These are phyloP conservation scores for Tulasnella sp. DNA, from an alignment of 768 basidiomycete species.

Conservation along the genomic window DNA sequence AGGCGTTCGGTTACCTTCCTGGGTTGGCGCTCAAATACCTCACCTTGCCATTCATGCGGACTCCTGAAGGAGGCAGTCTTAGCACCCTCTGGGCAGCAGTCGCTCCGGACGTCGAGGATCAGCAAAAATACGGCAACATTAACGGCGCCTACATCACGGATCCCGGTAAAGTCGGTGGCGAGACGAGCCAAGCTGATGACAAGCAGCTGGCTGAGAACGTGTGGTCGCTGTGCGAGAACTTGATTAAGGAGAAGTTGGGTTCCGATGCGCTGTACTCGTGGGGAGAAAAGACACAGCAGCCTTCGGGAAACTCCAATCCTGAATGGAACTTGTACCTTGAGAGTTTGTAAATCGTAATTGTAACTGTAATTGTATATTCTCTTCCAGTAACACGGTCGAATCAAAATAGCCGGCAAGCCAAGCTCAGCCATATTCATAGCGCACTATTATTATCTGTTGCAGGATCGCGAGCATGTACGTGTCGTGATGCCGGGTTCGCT, in stretches of 20 bases:
- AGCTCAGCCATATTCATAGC: too few species aligned
- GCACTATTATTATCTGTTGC: too few species aligned
- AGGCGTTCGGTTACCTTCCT: slow-evolving; percentile 28
- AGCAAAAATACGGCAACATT: not conserved
- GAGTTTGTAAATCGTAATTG: too few species aligned
- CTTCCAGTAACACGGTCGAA: too few species aligned
- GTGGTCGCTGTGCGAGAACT: slow-evolving; percentile 22
- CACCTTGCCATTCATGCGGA: slow-evolving; percentile 30
- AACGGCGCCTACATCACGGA: slow-evolving; percentile 32
- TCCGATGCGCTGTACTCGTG: slow-evolving; percentile 30
- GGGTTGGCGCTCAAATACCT: slow-evolving; percentile 25
- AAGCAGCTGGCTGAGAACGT: slow-evolving; percentile 30
- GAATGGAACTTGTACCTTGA: too few species aligned
- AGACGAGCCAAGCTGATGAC: slow-evolving; percentile 32
- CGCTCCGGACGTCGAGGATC: slow-evolving; percentile 22
- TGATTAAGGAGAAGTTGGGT: slow-evolving; percentile 32
- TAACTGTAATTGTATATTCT: too few species aligned
- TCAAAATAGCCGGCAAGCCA: too few species aligned
- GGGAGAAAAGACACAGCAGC: not conserved
- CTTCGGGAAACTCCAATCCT: too few species aligned
- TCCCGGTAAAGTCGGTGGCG: slow-evolving; percentile 32
- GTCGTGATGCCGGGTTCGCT: too few species aligned
- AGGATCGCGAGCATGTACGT: too few species aligned
- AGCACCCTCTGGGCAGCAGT: slow-evolving; percentile 34
- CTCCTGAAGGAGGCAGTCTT: slow-evolving; percentile 26